Evolutionary conservation across 1,284 basidiomycete species (phyloP), one percentile per base, ranked within the genome.

Genomic region (Retiboletus flavoniger): DNA sequence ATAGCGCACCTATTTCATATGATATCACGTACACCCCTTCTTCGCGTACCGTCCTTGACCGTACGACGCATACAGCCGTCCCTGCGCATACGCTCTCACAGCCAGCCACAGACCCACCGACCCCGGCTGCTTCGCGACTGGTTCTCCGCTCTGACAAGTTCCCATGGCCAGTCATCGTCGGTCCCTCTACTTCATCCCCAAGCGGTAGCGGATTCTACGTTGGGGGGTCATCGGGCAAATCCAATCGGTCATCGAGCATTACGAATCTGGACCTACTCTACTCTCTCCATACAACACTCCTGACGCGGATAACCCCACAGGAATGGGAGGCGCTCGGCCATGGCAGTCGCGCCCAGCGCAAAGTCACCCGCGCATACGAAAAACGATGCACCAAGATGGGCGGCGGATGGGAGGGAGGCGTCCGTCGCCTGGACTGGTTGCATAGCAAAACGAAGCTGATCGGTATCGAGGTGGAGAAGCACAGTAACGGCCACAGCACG

Each of bases 351-450:
- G 74, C 75, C 26, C 81, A 83, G 65, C 73, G 77, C 51, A 78
- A 78, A 62, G 77, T 84, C 26, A 78, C 83, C 14, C 75, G 75
- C 35, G 84, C 84, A 45, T 88, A 87, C 63, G 81, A 86, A 65
- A 75, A 75, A 57, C 73, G 85, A 38, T 88, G 86, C 58, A 72
- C 74, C 49, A 75, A 74, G 59, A 76, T 80, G 72, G 84, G 83
- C 36, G 83, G 81, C 13, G 84, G 83, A 16, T 85, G 84, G 85
- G 83, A 85, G 46, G 75, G 77, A 29, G 86, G 86, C 32, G 82
- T 88, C 29, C 76, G 82, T 47, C 71, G 85, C 42, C 68, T 87
- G 17, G 85, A 88, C 68, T 87, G 82, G 78, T 73, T 88, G 38
- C 81, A 81, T 29, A 76, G 78, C 34, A 85, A 84, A 63, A 85